Evolutionary conservation across 345 rosid species (phyloP).

Genomic region (Sisymbrium irio): DNA sequence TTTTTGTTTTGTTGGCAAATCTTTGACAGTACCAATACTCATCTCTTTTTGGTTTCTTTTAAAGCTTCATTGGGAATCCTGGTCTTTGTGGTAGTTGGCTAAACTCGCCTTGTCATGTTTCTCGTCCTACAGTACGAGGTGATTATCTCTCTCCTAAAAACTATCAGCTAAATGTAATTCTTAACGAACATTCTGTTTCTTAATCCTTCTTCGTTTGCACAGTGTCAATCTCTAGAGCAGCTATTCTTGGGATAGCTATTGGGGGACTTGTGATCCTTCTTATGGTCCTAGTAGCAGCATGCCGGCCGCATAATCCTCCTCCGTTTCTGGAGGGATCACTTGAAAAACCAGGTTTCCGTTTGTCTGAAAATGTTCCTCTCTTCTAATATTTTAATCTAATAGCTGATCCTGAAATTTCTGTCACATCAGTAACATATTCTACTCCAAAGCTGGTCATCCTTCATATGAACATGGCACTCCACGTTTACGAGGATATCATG

Average conservation of each 20-base stretch:
- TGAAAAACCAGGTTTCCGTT: constrained; percentile 82
- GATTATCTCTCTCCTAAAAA: constrained; percentile 7
- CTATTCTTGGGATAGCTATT: constrained; percentile 86
- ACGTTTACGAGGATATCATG: constrained; percentile 94
- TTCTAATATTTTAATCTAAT: background rate
- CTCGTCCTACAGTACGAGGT: constrained; percentile 74
- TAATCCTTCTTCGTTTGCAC: constrained; percentile 13
- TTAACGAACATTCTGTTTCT: background rate
- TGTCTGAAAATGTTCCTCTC: background rate
- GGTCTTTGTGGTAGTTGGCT: constrained; percentile 82
- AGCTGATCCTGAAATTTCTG: constrained; percentile 12
- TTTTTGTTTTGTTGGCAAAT: constrained; percentile 1
- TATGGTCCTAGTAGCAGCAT: constrained; percentile 77
- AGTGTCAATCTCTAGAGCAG: constrained; percentile 85
- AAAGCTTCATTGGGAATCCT: constrained; percentile 82
- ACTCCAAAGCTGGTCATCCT: constrained; percentile 86
- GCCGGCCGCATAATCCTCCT: constrained; percentile 63
- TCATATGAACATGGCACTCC: constrained; percentile 98
- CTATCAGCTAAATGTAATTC: background rate
- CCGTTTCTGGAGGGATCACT: constrained; percentile 69
- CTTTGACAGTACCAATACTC: background rate
- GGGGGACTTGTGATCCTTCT: constrained; percentile 87
- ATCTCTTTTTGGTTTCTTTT: background rate
- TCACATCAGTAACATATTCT: constrained; percentile 56
- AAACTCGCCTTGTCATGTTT: constrained; percentile 53